Evolutionary conservation across 352 stramenopile genomes (phyloP).

Genomic region (Pythium dissimile): DNA sequence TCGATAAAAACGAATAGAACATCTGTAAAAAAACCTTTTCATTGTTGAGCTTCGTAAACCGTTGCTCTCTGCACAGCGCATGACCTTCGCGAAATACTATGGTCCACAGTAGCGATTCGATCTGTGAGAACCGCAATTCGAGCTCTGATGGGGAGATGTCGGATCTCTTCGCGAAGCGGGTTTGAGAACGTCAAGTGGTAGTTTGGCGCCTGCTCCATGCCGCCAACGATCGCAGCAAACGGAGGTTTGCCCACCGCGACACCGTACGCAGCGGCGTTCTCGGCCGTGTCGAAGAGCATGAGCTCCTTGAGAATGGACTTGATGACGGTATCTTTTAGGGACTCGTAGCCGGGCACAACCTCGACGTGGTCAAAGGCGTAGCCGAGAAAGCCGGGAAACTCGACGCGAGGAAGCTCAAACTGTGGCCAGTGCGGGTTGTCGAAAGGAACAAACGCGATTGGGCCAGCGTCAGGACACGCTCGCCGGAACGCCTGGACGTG

Average conservation of each 20-base stretch:
- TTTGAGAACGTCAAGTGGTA: slow-evolving; percentile 55
- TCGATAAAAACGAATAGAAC: not conserved
- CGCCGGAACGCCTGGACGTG: slow-evolving; percentile 64
- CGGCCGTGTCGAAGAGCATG: slow-evolving; percentile 63
- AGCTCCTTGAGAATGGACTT: slow-evolving; percentile 76
- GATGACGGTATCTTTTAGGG: slow-evolving; percentile 57
- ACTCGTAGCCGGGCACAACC: slow-evolving; percentile 54
- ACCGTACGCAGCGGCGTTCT: slow-evolving; percentile 45
- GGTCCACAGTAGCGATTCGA: slow-evolving; percentile 41
- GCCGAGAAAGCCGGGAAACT: slow-evolving; percentile 53
- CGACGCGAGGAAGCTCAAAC: slow-evolving; percentile 39
- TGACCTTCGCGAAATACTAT: slow-evolving; percentile 25
- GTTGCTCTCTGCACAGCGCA: not conserved
- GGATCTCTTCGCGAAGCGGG: slow-evolving; percentile 40
- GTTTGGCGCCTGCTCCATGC: slow-evolving; percentile 9
- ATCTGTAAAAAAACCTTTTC: not conserved
- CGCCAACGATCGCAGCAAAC: slow-evolving; percentile 43
- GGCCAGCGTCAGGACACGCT: slow-evolving; percentile 38
- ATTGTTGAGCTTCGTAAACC: too few species aligned
- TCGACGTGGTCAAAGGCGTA: slow-evolving; percentile 69
- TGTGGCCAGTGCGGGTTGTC: slow-evolving; percentile 68
- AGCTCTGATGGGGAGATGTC: slow-evolving; percentile 38
- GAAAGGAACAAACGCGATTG: slow-evolving; percentile 66
- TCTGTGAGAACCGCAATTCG: slow-evolving; percentile 31
- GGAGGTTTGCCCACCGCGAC: slow-evolving; percentile 29